These are phyloP conservation scores for Arthrobotrys conoides DNA, from an alignment of 2,329 filamentous ascomycete species.

Conservation along the genomic window DNA sequence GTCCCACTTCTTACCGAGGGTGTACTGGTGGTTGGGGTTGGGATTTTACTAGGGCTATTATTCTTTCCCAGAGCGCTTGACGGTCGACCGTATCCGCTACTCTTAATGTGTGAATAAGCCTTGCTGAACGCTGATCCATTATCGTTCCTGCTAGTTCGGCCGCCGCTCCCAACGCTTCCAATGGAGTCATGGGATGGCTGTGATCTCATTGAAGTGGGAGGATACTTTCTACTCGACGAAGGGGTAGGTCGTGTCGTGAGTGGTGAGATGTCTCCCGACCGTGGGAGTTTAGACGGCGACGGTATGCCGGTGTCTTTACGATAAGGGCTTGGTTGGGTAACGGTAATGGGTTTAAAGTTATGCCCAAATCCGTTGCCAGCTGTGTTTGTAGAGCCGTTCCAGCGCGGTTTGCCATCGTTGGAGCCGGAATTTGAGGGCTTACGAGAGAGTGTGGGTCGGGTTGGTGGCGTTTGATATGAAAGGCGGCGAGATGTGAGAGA, in stretches of 20 bases:
- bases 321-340: conserved; percentile 72
- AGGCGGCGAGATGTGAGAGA: conserved; percentile 45
- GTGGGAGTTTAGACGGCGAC: conserved; percentile 43
- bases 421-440: conserved; percentile 67
- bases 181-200: conserved; percentile 56
- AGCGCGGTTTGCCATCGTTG: conserved; percentile 76
- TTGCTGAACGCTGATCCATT: conserved; percentile 7
- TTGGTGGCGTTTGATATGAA: conserved; percentile 60
- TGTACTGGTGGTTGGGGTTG: not conserved
- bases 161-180: conserved; percentile 37
- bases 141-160: conserved; percentile 38
- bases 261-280: conserved; percentile 38
- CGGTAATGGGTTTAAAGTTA: conserved; percentile 75
- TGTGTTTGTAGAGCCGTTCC: conserved; percentile 79
- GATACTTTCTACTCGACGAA: conserved; percentile 47
- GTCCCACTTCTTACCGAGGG: conserved; percentile 29
- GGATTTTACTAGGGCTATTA: conserved; percentile 51
- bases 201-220: conserved; percentile 46
- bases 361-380: conserved; percentile 77
- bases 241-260: conserved; percentile 26
- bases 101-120: conserved; percentile 53
- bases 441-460: conserved; percentile 63
- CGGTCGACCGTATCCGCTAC: conserved; percentile 52
- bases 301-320: conserved; percentile 29
- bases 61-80: conserved; percentile 41